Evolutionary conservation across 129 eudicot species (phyloP).

Genomic region (Pseudognaphalium luteoalbum): DNA sequence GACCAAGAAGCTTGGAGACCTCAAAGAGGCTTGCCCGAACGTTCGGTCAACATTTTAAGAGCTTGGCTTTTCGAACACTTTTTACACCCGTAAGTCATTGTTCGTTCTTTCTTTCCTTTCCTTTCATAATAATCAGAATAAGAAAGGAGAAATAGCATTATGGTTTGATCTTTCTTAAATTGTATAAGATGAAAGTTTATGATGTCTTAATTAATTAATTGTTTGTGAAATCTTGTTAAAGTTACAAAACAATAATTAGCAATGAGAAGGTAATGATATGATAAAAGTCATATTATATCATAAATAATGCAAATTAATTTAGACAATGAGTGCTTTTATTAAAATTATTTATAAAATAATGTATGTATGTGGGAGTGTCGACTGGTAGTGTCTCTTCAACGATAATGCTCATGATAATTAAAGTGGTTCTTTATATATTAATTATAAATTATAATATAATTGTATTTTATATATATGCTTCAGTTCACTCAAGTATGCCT

Average conservation of each 20-base stretch:
- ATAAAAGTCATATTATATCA: constrained; percentile 7
- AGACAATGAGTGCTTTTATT: constrained; percentile 16
- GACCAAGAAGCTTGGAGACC: constrained; percentile 99
- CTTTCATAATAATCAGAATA: constrained; percentile 12
- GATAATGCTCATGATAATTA: constrained; percentile 33
- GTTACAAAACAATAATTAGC: constrained; percentile 23
- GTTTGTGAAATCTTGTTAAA: not conserved
- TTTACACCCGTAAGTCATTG: constrained; percentile 84
- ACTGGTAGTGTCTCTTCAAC: constrained; percentile 33
- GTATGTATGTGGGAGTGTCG: constrained; percentile 19
- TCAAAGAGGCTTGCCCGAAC: constrained; percentile 93
- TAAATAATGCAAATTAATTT: constrained; percentile 7
- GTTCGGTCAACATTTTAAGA: constrained; percentile 87
- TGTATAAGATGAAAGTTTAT: not conserved
- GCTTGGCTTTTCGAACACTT: constrained; percentile 99
- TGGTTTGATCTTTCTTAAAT: not conserved
- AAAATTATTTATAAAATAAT: constrained; percentile 21
- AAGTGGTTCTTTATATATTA: constrained; percentile 28
- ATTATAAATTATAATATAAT: not conserved
- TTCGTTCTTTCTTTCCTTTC: not conserved
- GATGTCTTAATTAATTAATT: not conserved
- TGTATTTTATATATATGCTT: not conserved
- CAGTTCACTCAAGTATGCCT: not conserved
- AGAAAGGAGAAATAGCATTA: not conserved
- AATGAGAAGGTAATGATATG: constrained; percentile 26